Evolutionary conservation across 352 stramenopile genomes (phyloP).

Genomic region (Globisporangium cylindrosporum): DNA sequence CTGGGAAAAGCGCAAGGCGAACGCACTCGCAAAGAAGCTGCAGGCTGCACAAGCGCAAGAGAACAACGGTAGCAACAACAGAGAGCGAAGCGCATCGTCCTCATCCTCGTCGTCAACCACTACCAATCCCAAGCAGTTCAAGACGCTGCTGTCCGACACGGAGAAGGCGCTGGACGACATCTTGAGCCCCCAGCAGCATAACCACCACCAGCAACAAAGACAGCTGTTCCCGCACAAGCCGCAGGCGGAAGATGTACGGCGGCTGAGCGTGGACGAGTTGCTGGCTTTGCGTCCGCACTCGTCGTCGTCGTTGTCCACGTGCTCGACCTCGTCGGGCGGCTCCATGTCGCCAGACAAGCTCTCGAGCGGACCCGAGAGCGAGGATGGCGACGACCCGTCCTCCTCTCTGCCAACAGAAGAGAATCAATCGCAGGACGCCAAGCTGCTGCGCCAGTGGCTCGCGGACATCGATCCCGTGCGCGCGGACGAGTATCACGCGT

Average conservation of each 20-base stretch:
- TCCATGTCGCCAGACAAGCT: slow-evolving; percentile 38
- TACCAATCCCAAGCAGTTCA: slow-evolving; percentile 24
- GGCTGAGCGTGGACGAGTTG: slow-evolving; percentile 58
- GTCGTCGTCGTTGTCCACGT: slow-evolving; percentile 18
- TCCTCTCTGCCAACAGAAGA: neutral
- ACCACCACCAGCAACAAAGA: slow-evolving; percentile 17
- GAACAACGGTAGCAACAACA: slow-evolving; percentile 11
- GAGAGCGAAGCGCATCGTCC: neutral
- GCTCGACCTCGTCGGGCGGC: slow-evolving; percentile 15
- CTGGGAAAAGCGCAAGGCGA: slow-evolving; percentile 41
- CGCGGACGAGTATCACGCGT: slow-evolving; percentile 51
- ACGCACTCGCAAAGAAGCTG: slow-evolving; percentile 21
- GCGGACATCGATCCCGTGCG: slow-evolving; percentile 41
- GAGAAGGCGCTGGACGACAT: slow-evolving; percentile 52
- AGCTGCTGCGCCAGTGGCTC: slow-evolving; percentile 50
- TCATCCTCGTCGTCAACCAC: neutral
- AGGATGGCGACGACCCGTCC: slow-evolving; percentile 21
- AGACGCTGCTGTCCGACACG: slow-evolving; percentile 37
- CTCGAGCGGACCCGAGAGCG: slow-evolving; percentile 22
- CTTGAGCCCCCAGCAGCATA: slow-evolving; percentile 23
- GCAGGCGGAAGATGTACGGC: slow-evolving; percentile 40
- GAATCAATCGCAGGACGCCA: slow-evolving; percentile 20
- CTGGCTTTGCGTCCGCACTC: slow-evolving; percentile 24
- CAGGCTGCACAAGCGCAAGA: slow-evolving; percentile 9
- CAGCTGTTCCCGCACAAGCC: slow-evolving; percentile 17